phyloP scores from a whole-genome alignment of 2,329 filamentous ascomycete species.

The Neonectria coccinea region DNA sequence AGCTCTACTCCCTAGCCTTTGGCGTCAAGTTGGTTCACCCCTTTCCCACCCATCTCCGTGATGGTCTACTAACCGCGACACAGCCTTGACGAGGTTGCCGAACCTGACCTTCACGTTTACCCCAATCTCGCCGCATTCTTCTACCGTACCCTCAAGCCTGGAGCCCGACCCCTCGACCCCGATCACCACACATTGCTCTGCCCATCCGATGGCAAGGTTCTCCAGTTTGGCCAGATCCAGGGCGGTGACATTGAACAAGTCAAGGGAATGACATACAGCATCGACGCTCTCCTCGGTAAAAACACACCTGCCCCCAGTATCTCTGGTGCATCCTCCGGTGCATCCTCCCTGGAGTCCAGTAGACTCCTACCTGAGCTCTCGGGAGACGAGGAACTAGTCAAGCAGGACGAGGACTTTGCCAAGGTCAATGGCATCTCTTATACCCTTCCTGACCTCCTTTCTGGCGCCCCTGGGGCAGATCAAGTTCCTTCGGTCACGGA shows the following conservation, averaged over 20 bases:
- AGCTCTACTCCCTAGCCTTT: conserved; percentile 89
- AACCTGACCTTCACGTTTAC: conserved; percentile 88
- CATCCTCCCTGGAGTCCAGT: conserved; percentile 40
- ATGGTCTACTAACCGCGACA: conserved; percentile 38
- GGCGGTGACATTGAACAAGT: conserved; percentile 97
- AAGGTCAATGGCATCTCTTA: conserved; percentile 95
- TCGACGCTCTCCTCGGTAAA: conserved; percentile 89
- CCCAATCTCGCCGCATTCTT: conserved; percentile 97
- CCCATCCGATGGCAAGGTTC: conserved; percentile 88
- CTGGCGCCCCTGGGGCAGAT: conserved; percentile 68
- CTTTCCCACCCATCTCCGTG: neutral
- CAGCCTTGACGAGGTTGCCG: conserved; percentile 85
- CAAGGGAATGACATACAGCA: conserved; percentile 97
- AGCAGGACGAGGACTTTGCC: conserved; percentile 91
- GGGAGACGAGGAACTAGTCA: conserved; percentile 74
- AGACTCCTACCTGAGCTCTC: conserved; percentile 47
- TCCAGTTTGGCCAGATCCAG: conserved; percentile 93
- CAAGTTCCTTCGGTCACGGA: conserved; percentile 70
- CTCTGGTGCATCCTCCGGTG: conserved; percentile 49
- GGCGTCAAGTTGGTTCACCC: conserved; percentile 75
- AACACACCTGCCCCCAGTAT: conserved; percentile 68
- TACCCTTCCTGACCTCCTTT: conserved; percentile 87
- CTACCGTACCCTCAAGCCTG: conserved; percentile 93
- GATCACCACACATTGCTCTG: conserved; percentile 84
- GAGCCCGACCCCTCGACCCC: conserved; percentile 84